Base-by-base conservation (phyloP, 148 eudicot genomes). In the Rhododendron ovatum region DNA sequence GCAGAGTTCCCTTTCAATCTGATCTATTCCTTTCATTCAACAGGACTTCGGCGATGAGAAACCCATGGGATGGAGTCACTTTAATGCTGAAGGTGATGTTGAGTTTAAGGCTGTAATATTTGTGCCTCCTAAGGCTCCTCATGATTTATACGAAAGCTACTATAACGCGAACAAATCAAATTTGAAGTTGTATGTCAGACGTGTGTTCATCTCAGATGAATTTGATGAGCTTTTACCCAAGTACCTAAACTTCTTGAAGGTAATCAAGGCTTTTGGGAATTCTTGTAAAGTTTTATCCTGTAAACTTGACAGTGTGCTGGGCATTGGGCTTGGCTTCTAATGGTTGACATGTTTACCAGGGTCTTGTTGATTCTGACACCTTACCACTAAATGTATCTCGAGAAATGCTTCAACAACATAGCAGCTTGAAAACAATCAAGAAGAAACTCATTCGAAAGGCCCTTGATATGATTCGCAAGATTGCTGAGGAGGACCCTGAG, bases 321-420 rank as follows among this genome's bases (percentile, higher is more conserved):
- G 67, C 43, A 48, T 82, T 50, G 55, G 53, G 20, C 12, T 80
- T 85, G 86, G 84, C 74, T 85, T 82, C 84, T 82, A 87, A 81
- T n/a, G 41, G 55, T 77, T 76, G 75, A 4, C 43, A 83, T 74
- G 80, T 82, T 82, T 69, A 39, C 43, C 93, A 97, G 99, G 99
- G 99, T 89, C 96, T 97, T 86, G 99, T 97, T 91, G 99, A 97
- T 91, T 97, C 99, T 17, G 99, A 97, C 88, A 91, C 98, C 82
- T 93, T 97, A 41, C 99, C 99, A n/a, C 92, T 97, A 28, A 97
- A 97, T 83, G 99, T 97, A 78, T 97, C 99, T 22, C 90, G 99
- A 92, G 99, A 97, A 93, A 97, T 97, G 99, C 98, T 97, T 90
- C 99, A 97, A 90, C 98, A 94, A 87, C 99, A 97, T 89, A 97